These are phyloP conservation scores for Castanea mollissima DNA, from an alignment of 306 rosid species.

Conservation along the genomic window DNA sequence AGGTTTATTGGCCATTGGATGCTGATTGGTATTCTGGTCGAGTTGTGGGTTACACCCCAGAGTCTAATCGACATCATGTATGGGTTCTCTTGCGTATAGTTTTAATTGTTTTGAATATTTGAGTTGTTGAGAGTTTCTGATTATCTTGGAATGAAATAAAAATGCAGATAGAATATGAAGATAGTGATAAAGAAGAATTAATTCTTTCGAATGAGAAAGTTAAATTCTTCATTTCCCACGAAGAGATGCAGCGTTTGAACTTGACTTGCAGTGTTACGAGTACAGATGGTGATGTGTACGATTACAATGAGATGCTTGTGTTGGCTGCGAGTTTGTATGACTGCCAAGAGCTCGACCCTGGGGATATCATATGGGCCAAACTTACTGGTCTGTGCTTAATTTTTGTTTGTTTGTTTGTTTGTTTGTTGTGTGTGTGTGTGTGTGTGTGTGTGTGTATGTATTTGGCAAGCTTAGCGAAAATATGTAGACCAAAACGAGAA, in stretches of 20 bases:
- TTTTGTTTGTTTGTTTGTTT: constrained; percentile 1
- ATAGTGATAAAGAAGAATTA: constrained; percentile 74
- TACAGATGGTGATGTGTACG: constrained; percentile 60
- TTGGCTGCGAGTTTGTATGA: constrained; percentile 93
- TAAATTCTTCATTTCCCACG: constrained; percentile 70
- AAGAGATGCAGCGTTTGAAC: constrained; percentile 72
- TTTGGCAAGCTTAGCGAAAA: background rate
- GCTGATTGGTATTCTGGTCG: constrained; percentile 61
- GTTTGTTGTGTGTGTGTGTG: background rate
- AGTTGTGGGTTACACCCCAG: constrained; percentile 55
- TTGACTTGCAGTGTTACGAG: constrained; percentile 55
- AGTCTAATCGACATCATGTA: constrained; percentile 72
- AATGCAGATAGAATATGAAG: constrained; percentile 81
- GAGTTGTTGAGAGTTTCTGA: constrained; percentile 9
- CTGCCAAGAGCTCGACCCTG: constrained; percentile 80
- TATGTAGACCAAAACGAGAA: background rate
- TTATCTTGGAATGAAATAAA: constrained; percentile 14
- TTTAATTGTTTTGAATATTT: constrained; percentile 5
- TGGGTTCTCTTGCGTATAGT: constrained; percentile 15
- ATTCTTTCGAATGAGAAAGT: constrained; percentile 68
- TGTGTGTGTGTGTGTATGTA: background rate
- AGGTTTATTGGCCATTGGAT: constrained; percentile 99
- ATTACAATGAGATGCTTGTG: constrained; percentile 86
- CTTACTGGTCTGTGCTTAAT: constrained; percentile 75
- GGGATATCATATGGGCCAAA: constrained; percentile 96